Percentiles rank a stretch among this genome's conserved stretches.
Conservation (phyloP, 179 eudicot species). For the Camellia oleifera region DNA sequence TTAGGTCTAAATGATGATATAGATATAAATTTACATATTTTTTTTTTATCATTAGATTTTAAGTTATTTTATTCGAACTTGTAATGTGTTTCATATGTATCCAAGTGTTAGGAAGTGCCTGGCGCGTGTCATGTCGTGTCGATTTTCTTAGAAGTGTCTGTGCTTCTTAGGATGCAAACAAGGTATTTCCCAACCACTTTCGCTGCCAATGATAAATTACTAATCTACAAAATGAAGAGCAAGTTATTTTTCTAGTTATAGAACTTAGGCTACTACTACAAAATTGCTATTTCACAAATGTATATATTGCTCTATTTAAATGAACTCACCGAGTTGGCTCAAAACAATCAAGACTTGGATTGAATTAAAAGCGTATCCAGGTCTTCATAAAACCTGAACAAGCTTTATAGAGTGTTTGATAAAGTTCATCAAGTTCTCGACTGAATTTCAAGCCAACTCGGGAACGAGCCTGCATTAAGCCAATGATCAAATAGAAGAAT, state of each 20-base stretch:
- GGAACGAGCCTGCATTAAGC: constrained; percentile 60
- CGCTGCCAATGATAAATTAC: constrained; percentile 5
- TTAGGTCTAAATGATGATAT: no score
- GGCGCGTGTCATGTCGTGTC: no score
- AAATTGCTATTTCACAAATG: not conserved
- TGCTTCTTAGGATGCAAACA: not conserved
- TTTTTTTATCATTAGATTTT: no score
- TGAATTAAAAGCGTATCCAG: constrained; percentile 50
- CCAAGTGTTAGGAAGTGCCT: no score
- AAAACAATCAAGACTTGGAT: constrained; percentile 40
- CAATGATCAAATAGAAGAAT: constrained; percentile 42
- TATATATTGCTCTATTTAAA: constrained; percentile 5
- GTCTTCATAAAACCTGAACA: constrained; percentile 65
- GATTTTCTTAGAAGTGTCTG: no score
- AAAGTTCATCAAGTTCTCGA: constrained; percentile 55
- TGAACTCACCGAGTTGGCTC: constrained; percentile 77
- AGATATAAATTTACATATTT: no score
- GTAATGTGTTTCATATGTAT: no score
- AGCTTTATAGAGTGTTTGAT: constrained; percentile 47
- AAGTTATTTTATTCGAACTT: no score
- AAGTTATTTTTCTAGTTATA: not conserved
- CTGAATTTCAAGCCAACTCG: constrained; percentile 79
- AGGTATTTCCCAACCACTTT: not conserved
- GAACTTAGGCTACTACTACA: not conserved
- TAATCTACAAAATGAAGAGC: constrained; percentile 5